Conservation (phyloP, 2,329 filamentous ascomycete genomes). For the Teratosphaeria destructans region DNA sequence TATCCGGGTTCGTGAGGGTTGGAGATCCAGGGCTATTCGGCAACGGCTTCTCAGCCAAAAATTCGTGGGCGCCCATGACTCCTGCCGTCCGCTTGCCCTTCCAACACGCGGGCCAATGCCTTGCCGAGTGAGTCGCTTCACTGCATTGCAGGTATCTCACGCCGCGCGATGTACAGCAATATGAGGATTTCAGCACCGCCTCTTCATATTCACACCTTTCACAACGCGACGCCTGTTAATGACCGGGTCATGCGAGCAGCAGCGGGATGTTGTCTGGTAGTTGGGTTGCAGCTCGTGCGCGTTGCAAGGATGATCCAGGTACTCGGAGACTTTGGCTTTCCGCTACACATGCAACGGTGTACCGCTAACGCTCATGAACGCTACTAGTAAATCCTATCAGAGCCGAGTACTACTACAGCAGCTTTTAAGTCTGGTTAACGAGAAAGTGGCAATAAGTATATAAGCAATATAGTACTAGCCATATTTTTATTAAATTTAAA, state of each 20-base stretch:
- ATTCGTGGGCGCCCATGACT: slow-evolving; percentile 1
- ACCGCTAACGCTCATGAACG: background rate
- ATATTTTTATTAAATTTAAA: too few relatives aligned
- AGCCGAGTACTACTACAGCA: too few relatives aligned
- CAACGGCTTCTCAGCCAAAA: slow-evolving; percentile 15
- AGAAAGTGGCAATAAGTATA: too few relatives aligned
- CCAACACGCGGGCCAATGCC: background rate
- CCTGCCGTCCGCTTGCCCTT: background rate
- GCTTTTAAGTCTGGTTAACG: too few relatives aligned
- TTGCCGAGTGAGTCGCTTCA: background rate
- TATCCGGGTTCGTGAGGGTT: slow-evolving; percentile 84
- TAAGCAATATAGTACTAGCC: too few relatives aligned
- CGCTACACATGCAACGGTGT: background rate
- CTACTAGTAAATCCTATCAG: too few relatives aligned
- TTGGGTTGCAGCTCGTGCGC: background rate
- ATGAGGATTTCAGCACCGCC: background rate
- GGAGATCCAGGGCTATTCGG: slow-evolving; percentile 56
- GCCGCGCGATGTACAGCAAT: background rate
- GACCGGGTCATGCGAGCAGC: background rate
- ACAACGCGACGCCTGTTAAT: background rate
- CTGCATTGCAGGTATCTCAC: background rate
- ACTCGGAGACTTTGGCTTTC: background rate
- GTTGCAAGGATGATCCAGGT: background rate
- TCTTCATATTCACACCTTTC: background rate
- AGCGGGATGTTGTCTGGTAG: background rate